Conservation (phyloP, 345 rosid genomes). For the Raphanus sativus region DNA sequence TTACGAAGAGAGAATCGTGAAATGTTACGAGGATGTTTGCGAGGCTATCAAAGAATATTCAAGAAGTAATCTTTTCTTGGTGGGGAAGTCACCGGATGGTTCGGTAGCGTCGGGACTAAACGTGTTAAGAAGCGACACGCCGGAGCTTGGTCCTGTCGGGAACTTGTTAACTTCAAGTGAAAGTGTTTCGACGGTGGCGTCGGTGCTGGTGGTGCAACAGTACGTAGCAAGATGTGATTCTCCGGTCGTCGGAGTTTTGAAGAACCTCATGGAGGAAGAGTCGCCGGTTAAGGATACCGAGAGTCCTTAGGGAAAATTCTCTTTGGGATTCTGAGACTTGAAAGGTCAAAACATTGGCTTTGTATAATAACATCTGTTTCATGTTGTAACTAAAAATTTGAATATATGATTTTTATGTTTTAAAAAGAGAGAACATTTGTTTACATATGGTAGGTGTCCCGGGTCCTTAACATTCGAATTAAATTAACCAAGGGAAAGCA, state of each 20-base stretch:
- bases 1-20: slow-evolving; percentile 47
- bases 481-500: not conserved
- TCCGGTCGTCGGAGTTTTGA: not conserved
- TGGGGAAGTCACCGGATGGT: slow-evolving; percentile 55
- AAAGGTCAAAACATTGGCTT: not conserved
- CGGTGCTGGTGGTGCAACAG: slow-evolving; percentile 59
- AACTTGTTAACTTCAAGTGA: slow-evolving; percentile 46
- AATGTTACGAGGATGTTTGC: slow-evolving; percentile 40
- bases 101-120: slow-evolving; percentile 39
- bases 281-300: slow-evolving; percentile 14
- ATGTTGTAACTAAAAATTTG: slow-evolving; percentile 4
- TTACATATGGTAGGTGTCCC: not conserved
- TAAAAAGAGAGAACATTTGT: not conserved
- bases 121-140: slow-evolving; percentile 26
- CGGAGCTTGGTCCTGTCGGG: slow-evolving; percentile 38
- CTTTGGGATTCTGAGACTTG: not conserved
- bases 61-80: slow-evolving; percentile 53
- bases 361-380: not conserved
- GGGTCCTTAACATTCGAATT: not conserved
- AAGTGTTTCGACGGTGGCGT: slow-evolving; percentile 44
- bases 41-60: slow-evolving; percentile 35
- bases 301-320: slow-evolving; percentile 9
- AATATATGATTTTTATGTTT: not conserved
- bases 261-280: slow-evolving; percentile 9
- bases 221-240: slow-evolving; percentile 27